Evolutionary conservation across 805 yeast genomes (phyloP).

Genomic region (Phaffomyces opuntiae): DNA sequence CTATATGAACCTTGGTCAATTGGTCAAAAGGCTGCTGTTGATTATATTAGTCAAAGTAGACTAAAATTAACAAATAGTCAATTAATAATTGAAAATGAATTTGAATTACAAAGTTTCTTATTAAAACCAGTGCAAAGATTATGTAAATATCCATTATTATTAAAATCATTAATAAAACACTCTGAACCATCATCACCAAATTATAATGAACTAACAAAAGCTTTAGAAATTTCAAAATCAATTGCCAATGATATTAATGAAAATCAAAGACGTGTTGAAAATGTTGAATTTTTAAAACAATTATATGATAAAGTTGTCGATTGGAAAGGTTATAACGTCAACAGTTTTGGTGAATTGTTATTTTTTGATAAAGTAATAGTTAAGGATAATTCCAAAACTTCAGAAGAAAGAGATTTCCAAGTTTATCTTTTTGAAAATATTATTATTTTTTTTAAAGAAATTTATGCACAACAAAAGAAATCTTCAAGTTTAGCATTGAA

Average conservation of each 20-base stretch:
- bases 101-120: conserved; percentile 83
- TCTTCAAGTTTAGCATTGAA: conserved; percentile 41
- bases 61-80: conserved; percentile 44
- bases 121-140: conserved; percentile 94
- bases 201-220: conserved; percentile 62
- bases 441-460: conserved; percentile 58
- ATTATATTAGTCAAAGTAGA: conserved; percentile 58
- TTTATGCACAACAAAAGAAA: conserved; percentile 37
- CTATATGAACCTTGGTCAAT: conserved; percentile 93
- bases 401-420: conserved; percentile 77
- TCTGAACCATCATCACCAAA: conserved; percentile 46
- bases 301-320: conserved; percentile 71
- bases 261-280: conserved; percentile 88
- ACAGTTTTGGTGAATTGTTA: conserved; percentile 78
- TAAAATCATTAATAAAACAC: conserved; percentile 65
- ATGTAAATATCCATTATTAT: conserved; percentile 86
- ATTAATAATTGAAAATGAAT: conserved; percentile 66
- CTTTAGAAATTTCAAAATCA: conserved; percentile 67
- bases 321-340: conserved; percentile 85
- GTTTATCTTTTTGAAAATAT: conserved; percentile 81
- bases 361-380: conserved; percentile 67
- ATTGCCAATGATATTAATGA: conserved; percentile 89
- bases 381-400: conserved; percentile 44
- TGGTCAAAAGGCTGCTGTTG: conserved; percentile 83
- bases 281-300: conserved; percentile 60